Conservation (phyloP, 257 asterid species). For the Misopates orontium region DNA sequence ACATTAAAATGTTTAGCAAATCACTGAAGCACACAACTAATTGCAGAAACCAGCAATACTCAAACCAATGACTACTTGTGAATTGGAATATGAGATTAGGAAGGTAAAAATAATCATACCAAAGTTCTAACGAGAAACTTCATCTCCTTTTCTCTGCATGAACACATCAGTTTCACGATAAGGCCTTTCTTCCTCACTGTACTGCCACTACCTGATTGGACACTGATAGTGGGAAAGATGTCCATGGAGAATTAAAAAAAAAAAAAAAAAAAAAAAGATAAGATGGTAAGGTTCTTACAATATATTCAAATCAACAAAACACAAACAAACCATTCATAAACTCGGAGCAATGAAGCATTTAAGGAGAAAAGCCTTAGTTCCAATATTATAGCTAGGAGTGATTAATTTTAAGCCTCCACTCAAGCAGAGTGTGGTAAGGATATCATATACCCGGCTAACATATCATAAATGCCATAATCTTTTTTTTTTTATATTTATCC, state of each 20-base stretch:
- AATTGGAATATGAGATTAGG: constrained; percentile 12
- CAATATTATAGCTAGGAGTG: too few species aligned
- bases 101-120: constrained; percentile 46
- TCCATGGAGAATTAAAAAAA: constrained; percentile 22
- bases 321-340: too few species aligned
- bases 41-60: constrained; percentile 24
- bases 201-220: constrained; percentile 90
- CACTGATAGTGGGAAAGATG: constrained; percentile 53
- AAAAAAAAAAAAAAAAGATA: constrained; percentile 20
- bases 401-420: too few species aligned
- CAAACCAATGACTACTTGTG: constrained; percentile 15
- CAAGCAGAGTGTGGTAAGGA: too few species aligned
- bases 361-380: too few species aligned
- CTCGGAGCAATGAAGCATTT: too few species aligned
- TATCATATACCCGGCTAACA: too few species aligned
- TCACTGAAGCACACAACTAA: constrained; percentile 3
- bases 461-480: too few species aligned
- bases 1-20: not conserved
- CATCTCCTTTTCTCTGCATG: constrained; percentile 93
- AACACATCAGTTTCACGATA: constrained; percentile 78
- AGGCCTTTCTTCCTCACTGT: constrained; percentile 72
- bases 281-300: constrained; percentile 1
- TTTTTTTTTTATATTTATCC: too few species aligned
- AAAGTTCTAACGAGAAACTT: constrained; percentile 86
- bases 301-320: not conserved